Evolutionary conservation across 768 basidiomycete species (phyloP), one percentile per base, ranked within the genome.

Genomic region (Termitomyces sp.): DNA sequence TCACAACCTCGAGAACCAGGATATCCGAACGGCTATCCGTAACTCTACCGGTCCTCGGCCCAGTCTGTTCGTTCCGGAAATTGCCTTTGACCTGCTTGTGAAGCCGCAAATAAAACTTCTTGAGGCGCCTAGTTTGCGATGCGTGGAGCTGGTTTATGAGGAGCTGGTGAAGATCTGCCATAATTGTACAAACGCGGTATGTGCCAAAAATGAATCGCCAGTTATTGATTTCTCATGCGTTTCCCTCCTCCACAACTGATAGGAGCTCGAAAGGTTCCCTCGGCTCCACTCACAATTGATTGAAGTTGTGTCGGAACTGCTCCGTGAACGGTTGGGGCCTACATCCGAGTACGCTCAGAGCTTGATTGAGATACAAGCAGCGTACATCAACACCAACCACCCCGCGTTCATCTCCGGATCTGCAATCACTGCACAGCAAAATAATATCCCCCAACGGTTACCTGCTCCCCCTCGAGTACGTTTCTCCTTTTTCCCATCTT

Each of bases 321-420:
- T 99, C 37, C 85, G 94, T 49, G 97, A 99, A 72, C 87, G 97
- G 7, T 81, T 99, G 14, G 95, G 95, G 1, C 97, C 97, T 1
- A 97, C 97, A 0, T 94, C 92, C 2, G 90, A 94, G n/a, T 98
- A 98, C 71, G 89, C 95, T 0, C 90, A 93, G 63, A 94, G 92
- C 67, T 78, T 99, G 65, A 98, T 99, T 64, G 85, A 88, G 64
- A 99, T 99, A 49, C 97, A 99, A 72, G 94, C 94, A 1, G 95
- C 97, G 12, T 99, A 99, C 69, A 98, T 99, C 79, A 99, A 99
- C 71, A 98, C 95, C 56, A 98, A 98, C 70, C 97, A 99, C 69
- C 97, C 97, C 6, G 83, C 91, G 32, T 98, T 98, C 72, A 87
- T 95, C 56, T 79, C 88, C 20, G 89, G 90, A 10, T 90, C 90